phyloP scores from a whole-genome alignment of 2,329 filamentous ascomycete genomes.

The Xylaria sp. region DNA sequence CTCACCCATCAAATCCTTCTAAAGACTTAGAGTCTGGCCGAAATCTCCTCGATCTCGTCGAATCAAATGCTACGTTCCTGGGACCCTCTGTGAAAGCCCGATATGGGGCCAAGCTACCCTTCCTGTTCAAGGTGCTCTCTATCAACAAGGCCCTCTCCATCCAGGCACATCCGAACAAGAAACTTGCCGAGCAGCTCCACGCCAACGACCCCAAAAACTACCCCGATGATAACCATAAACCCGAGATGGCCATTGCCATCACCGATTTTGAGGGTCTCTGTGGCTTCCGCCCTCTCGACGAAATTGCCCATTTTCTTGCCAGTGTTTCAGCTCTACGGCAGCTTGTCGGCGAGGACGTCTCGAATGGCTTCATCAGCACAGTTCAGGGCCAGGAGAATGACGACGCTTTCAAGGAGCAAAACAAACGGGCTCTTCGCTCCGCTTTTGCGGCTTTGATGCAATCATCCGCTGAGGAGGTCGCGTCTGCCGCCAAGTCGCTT shows the following conservation, averaged over 20 bases:
- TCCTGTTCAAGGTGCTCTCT: constrained; percentile 96
- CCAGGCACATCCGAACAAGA: constrained; percentile 96
- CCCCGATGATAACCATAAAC: constrained; percentile 99
- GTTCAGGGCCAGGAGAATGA: constrained; percentile 59
- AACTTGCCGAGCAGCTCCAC: constrained; percentile 87
- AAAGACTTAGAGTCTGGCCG: constrained; percentile 85
- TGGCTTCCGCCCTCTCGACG: constrained; percentile 85
- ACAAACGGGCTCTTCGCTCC: constrained; percentile 79
- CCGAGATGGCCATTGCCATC: constrained; percentile 98
- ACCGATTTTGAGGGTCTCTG: constrained; percentile 96
- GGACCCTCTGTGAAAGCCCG: constrained; percentile 73
- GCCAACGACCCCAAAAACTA: constrained; percentile 90
- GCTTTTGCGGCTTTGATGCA: constrained; percentile 84
- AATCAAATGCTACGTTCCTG: constrained; percentile 84
- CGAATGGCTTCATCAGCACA: constrained; percentile 58
- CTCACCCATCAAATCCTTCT: constrained; percentile 93
- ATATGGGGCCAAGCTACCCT: constrained; percentile 85
- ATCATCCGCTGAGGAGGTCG: constrained; percentile 69
- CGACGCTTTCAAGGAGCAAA: constrained; percentile 53
- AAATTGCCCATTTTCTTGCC: constrained; percentile 79
- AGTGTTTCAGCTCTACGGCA: constrained; percentile 67
- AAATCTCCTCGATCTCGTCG: constrained; percentile 83
- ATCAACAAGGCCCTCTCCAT: constrained; percentile 96
- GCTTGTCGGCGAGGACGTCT: constrained; percentile 70
- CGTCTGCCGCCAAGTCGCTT: constrained; percentile 69